phyloP scores from a whole-genome alignment of 805 yeast genomes.

The Hanseniaspora valbyensis region DNA sequence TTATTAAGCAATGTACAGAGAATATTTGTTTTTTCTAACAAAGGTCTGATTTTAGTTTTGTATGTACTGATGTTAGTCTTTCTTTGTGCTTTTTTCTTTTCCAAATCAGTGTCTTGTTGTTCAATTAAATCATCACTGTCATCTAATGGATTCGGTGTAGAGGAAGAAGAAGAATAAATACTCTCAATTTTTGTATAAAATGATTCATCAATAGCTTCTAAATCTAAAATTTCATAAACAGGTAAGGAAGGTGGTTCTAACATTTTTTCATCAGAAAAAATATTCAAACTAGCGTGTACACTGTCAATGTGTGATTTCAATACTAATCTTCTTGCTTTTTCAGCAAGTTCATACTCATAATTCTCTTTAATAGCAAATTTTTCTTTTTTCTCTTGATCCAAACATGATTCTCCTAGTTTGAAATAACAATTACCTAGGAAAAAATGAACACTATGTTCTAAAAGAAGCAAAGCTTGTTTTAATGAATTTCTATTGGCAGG shows the following conservation, averaged over 20 bases:
- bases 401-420: constrained; percentile 5
- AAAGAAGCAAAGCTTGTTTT: constrained; percentile 18
- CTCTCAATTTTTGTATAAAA: constrained; percentile 17
- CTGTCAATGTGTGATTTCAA: constrained; percentile 10
- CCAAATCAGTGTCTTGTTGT: neutral
- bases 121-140: neutral
- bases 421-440: constrained; percentile 13
- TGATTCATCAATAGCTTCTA: constrained; percentile 7
- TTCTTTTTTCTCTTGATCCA: constrained; percentile 19
- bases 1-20: constrained; percentile 20
- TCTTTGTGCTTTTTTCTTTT: neutral
- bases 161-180: neutral
- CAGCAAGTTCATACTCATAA: constrained; percentile 50
- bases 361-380: constrained; percentile 17
- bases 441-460: constrained; percentile 4
- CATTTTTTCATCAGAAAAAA: constrained; percentile 18
- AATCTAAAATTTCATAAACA: constrained; percentile 7
- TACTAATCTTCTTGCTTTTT: constrained; percentile 42
- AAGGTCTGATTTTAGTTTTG: constrained; percentile 17
- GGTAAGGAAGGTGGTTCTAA: neutral
- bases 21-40: neutral
- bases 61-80: neutral
- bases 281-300: constrained; percentile 18
- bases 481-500: neutral
- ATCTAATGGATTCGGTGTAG: too few relatives aligned